These are phyloP conservation scores for Pyricularia sp. DNA, from an alignment of 2,329 filamentous ascomycete genomes.

Conservation along the genomic window DNA sequence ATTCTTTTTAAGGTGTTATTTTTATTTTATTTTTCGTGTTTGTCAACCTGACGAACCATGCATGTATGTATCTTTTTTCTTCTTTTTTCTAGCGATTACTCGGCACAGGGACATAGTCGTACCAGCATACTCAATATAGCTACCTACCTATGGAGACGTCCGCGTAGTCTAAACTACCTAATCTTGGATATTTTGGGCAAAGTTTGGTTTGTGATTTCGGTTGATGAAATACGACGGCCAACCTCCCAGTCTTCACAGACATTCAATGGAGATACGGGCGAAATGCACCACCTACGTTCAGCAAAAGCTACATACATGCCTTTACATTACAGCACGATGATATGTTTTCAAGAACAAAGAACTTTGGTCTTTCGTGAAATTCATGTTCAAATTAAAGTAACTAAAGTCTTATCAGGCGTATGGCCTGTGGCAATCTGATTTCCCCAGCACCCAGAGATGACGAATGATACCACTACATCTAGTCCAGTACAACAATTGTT, in stretches of 20 bases:
- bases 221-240: neutral
- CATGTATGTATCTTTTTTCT: neutral
- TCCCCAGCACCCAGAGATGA: neutral
- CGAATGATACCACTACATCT: neutral
- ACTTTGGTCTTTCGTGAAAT: neutral
- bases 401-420: neutral
- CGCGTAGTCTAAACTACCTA: neutral
- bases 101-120: neutral
- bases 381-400: neutral
- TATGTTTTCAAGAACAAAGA: too few species aligned
- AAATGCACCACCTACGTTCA: neutral
- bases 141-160: neutral
- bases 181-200: neutral
- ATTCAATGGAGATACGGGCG: neutral
- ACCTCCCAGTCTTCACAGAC: neutral
- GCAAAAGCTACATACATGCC: neutral
- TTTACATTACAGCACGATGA: neutral
- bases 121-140: neutral
- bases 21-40: constrained; percentile 8
- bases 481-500: neutral
- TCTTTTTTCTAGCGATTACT: neutral
- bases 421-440: neutral
- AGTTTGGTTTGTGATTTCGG: neutral
- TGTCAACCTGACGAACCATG: constrained; percentile 1
- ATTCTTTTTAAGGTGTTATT: constrained; percentile 4